These are phyloP conservation scores for Aspergillus viridinutans DNA, from an alignment of 2,329 filamentous ascomycete genomes.

Conservation along the genomic window DNA sequence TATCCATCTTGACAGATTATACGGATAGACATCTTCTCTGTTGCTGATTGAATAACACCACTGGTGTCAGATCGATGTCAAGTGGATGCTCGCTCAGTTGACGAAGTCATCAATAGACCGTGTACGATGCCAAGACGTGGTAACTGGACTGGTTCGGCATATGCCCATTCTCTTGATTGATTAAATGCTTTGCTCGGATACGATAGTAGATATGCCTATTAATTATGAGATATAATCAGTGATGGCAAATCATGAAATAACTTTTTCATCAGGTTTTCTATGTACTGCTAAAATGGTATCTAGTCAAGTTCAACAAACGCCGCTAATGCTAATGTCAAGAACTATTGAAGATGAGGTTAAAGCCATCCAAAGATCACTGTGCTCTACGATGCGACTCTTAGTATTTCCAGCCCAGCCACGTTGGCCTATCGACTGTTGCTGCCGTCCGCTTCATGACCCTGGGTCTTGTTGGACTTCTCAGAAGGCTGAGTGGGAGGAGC, in stretches of 20 bases:
- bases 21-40: background rate
- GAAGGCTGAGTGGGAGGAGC: background rate
- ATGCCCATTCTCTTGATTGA: background rate
- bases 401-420: background rate
- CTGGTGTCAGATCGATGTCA: background rate
- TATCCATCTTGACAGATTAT: conserved; percentile 11
- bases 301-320: background rate
- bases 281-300: background rate
- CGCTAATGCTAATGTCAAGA: background rate
- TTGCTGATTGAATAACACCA: background rate
- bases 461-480: background rate
- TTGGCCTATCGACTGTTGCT: background rate
- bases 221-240: background rate
- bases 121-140: background rate
- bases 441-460: background rate
- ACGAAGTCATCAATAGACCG: background rate
- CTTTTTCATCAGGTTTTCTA: background rate
- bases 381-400: background rate
- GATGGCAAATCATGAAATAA: background rate
- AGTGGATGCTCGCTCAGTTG: too few relatives aligned
- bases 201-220: background rate
- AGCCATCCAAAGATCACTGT: background rate
- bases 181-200: background rate
- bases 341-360: background rate
- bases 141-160: background rate